Percentiles rank a stretch among this genome's conserved stretches.
These are phyloP conservation scores for Heterobasidion parviporum DNA, from an alignment of 1,284 basidiomycete species.

Conservation along the genomic window DNA sequence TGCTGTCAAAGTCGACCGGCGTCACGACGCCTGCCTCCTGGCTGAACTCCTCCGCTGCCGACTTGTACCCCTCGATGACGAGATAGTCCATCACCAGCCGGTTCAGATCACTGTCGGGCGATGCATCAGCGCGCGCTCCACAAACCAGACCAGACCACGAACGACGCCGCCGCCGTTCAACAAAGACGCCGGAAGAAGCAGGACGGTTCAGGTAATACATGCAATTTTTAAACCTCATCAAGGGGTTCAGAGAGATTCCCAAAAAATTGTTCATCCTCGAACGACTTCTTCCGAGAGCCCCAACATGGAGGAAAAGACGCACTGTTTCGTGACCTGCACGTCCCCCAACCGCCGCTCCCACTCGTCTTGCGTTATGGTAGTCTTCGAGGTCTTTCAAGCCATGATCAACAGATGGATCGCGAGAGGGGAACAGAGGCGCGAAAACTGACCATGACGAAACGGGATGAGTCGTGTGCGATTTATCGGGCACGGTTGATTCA, in stretches of 20 bases:
- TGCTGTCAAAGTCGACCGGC: slow-evolving; percentile 82
- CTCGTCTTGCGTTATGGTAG: slow-evolving; percentile 58
- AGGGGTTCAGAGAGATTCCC: slow-evolving; percentile 84
- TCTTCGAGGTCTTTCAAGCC: slow-evolving; percentile 31
- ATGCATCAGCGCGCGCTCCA: slow-evolving; percentile 22
- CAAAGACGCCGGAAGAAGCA: slow-evolving; percentile 7
- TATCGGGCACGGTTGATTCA: slow-evolving; percentile 18
- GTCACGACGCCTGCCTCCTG: slow-evolving; percentile 76
- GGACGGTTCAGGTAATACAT: slow-evolving; percentile 71
- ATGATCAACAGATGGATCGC: slow-evolving; percentile 4
- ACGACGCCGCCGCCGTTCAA: slow-evolving; percentile 14
- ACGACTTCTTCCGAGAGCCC: slow-evolving; percentile 2
- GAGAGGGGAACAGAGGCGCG: not conserved
- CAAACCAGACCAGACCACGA: not conserved
- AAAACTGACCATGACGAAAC: slow-evolving; percentile 24
- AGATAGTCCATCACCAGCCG: slow-evolving; percentile 97
- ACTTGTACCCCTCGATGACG: slow-evolving; percentile 95
- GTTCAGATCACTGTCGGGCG: slow-evolving; percentile 75
- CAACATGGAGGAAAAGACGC: slow-evolving; percentile 29
- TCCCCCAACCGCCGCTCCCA: slow-evolving; percentile 71
- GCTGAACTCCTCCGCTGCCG: slow-evolving; percentile 91
- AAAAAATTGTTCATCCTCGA: slow-evolving; percentile 58
- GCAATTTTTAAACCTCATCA: slow-evolving; percentile 58
- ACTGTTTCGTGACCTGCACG: slow-evolving; percentile 71
- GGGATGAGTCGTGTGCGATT: slow-evolving; percentile 15